Base-by-base conservation (phyloP, 768 basidiomycete species). In the Porpolomopsis calyptriformis region DNA sequence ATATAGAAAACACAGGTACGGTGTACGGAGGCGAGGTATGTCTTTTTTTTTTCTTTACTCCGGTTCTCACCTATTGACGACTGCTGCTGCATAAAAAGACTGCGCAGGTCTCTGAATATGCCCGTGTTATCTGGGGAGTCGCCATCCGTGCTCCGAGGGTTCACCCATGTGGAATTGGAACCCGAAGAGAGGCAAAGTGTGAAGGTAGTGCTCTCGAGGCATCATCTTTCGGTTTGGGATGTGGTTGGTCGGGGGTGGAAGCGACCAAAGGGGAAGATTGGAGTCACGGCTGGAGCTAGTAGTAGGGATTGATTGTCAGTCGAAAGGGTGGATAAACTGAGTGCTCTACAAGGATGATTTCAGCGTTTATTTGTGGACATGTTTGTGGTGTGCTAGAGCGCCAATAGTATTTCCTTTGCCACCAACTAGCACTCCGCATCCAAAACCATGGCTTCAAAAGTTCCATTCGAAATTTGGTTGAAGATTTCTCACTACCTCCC, bases 201-300 rank as follows among this genome's bases (percentile, higher is more conserved):
- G 1, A 70, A 65, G 4, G 70, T 88, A 53, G 71, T 67, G 6
- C 65, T 88, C 25, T 79, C 83, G 11, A 68, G 81, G 27, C 78
- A 85, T 53, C 80, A 84, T 52, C 54, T 86, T 53, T 82, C 78
- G 18, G 71, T 85, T 45, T 90, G 86, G 89, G 84, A 90, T 59
- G 74, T 73, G 1, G 72, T 62, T 8, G 66, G 69, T 20, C 88
- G 90, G 60, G 78, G 82, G 2, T 91, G 89, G 87, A 66, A 67
- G 50, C 76, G 73, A 52, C 86, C 88, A 1, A 55, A 62, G 1
- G 87, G 85, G 1, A 68, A 57, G 34, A 78, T 85, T 55, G 64
- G 63, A 18, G 70, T 91, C 41, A 72, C 76, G 4, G 63, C 87
- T 31, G 85, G 85, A 14, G 70, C 74, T 49, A 86, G 84, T 56